Base-by-base conservation (phyloP, 345 rosid genomes). In the Hibiscus trionum region DNA sequence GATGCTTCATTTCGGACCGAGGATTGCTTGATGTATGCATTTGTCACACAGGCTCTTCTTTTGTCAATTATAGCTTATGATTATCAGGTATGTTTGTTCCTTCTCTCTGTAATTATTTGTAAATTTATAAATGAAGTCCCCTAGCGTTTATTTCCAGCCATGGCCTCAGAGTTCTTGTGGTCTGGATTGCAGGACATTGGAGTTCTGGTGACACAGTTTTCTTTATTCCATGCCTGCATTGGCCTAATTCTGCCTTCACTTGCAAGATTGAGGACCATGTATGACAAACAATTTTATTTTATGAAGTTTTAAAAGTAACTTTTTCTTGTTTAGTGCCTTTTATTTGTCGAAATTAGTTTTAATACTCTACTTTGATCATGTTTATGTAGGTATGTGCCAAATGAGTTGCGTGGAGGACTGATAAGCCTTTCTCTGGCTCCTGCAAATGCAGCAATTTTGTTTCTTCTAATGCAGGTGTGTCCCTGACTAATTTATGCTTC, bases 391-490 rank as follows among this genome's bases (percentile, higher is more conserved):
- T 88, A 89, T 83, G 96, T 95, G 11, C 99, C 96, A 42, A 88
- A 86, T 81, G 93, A 92, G 73, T 76, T 89, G 83, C 96, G 98
- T 77, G 99, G 96, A 76, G 98, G 99, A 80, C 90, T 92, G 99
- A 86, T 95, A 52, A 83, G 89, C 81, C 80, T 91, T 66, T 92
- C 99, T 79, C 83, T 89, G 46, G 91, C 90, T 42, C 94, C 96
- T 72, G 91, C 96, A 53, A 89, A 92, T 85, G 94, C 87, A 19
- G 86, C 87, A 56, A 70, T 88, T 57, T 79, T 92, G 60, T 80
- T 88, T 77, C 67, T 86, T 69, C 55, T 95, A 72, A 77, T 87
- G 69, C 96, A 84, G 73, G 98, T 93, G 47, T 44, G 74, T 67
- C 17, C 69, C 70, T 75, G n/a, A 1, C 42, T 35, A 4, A 27